Conservation (phyloP, 164 flowering plant genomes). For the Nymphaea thermarum region DNA sequence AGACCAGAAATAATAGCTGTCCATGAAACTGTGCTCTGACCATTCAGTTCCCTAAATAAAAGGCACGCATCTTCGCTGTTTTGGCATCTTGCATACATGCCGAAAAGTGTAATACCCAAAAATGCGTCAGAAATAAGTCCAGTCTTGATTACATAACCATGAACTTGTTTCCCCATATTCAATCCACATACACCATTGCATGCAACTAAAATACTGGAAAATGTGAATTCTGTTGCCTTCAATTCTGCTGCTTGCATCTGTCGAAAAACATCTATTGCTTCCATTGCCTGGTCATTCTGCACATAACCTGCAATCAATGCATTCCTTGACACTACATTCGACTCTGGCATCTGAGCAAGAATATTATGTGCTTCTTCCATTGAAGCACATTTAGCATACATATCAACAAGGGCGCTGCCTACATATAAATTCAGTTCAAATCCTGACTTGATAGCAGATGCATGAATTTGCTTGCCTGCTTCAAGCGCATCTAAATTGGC, state of each 20-base stretch:
- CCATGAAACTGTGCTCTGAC: conserved; percentile 54
- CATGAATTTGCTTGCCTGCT: conserved; percentile 57
- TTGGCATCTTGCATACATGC: not conserved
- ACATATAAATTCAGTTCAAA: conserved; percentile 53
- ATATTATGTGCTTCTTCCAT: conserved; percentile 34
- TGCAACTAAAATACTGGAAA: conserved; percentile 10
- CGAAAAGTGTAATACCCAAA: not conserved
- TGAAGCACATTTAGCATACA: conserved; percentile 54
- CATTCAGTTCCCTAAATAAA: conserved; percentile 33
- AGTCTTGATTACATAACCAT: not conserved
- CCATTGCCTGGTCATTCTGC: conserved; percentile 22
- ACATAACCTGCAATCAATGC: conserved; percentile 69
- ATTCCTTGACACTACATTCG: conserved; percentile 60
- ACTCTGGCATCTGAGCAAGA: conserved; percentile 37
- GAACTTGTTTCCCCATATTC: not conserved
- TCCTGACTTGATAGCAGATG: conserved; percentile 46
- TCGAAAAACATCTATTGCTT: conserved; percentile 38
- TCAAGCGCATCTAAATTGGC: conserved; percentile 44
- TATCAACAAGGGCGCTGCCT: conserved; percentile 80
- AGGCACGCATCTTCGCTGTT: not conserved
- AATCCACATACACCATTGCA: not conserved
- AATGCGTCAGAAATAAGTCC: not conserved
- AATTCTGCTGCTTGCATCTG: conserved; percentile 42
- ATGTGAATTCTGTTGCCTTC: conserved; percentile 61
- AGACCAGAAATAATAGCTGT: conserved; percentile 76